These are phyloP conservation scores for Sugiyamaella xylanicola DNA, from an alignment of 1,139 yeast genomes.

Conservation along the genomic window DNA sequence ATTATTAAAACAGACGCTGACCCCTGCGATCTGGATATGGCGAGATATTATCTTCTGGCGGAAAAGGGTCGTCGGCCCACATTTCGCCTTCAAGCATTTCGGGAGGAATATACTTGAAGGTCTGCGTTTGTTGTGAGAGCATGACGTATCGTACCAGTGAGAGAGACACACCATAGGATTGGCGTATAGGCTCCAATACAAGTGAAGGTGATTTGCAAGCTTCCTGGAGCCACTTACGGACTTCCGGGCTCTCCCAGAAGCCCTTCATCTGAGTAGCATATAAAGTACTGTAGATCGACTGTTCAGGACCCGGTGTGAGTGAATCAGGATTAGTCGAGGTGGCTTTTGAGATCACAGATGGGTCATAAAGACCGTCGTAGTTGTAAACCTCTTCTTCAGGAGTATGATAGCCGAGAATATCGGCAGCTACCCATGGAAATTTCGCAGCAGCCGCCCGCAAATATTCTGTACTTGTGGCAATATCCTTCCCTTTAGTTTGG, in stretches of 20 bases:
- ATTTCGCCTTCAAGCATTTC: conserved; percentile 28
- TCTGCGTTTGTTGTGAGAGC: conserved; percentile 34
- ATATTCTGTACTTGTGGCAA: conserved; percentile 57
- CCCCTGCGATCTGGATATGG: conserved; percentile 5
- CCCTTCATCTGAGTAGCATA: conserved; percentile 34
- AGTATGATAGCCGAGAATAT: conserved; percentile 51
- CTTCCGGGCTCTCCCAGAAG: conserved; percentile 33
- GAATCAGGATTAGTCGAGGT: background rate
- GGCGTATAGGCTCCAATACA: conserved; percentile 21
- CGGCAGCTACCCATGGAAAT: conserved; percentile 63
- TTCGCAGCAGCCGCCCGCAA: conserved; percentile 54
- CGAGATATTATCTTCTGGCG: conserved; percentile 26
- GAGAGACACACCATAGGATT: conserved; percentile 27
- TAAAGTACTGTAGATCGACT: conserved; percentile 30
- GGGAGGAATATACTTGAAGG: conserved; percentile 29
- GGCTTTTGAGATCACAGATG: background rate
- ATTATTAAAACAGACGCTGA: background rate
- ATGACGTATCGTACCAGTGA: conserved; percentile 35
- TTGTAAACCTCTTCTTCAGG: conserved; percentile 17
- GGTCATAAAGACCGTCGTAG: conserved; percentile 16
- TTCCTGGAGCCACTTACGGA: conserved; percentile 27
- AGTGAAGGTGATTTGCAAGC: conserved; percentile 19
- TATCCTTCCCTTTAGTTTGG: conserved; percentile 30
- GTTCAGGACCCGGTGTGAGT: conserved; percentile 23
- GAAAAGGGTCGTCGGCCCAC: conserved; percentile 35